Evolutionary conservation across 2,329 filamentous ascomycete species (phyloP).

Genomic region (Juglanconis juglandina): DNA sequence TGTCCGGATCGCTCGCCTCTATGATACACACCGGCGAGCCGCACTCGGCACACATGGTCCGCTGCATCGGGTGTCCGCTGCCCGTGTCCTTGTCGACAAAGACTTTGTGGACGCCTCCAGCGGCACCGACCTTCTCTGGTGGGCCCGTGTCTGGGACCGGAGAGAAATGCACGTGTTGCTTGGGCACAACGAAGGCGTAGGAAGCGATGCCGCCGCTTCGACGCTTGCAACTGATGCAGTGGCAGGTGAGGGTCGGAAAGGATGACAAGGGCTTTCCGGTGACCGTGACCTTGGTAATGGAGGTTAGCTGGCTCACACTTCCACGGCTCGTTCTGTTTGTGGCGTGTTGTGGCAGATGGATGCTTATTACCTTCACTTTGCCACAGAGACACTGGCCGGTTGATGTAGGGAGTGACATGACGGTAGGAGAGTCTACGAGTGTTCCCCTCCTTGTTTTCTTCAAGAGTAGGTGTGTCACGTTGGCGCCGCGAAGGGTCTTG

Average conservation of each 20-base stretch:
- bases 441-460: too few relatives aligned
- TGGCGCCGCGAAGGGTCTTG: too few relatives aligned
- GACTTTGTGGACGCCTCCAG: constrained; percentile 7
- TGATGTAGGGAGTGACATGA: background rate
- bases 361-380: constrained; percentile 11
- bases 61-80: constrained; percentile 14
- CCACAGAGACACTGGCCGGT: constrained; percentile 14
- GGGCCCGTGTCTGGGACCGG: background rate
- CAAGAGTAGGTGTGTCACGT: too few relatives aligned
- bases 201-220: constrained; percentile 14
- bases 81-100: constrained; percentile 12
- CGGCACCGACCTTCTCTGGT: background rate
- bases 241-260: constrained; percentile 15
- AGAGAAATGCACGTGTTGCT: constrained; percentile 8
- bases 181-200: constrained; percentile 16
- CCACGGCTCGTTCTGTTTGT: too few relatives aligned
- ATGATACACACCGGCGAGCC: constrained; percentile 15
- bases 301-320: too few relatives aligned
- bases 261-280: constrained; percentile 3
- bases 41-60: constrained; percentile 18
- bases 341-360: too few relatives aligned
- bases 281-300: constrained; percentile 9
- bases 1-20: constrained; percentile 3
- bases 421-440: background rate
- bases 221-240: constrained; percentile 15